Conservation (phyloP, 129 eudicot genomes). For the Lactuca saligna region DNA sequence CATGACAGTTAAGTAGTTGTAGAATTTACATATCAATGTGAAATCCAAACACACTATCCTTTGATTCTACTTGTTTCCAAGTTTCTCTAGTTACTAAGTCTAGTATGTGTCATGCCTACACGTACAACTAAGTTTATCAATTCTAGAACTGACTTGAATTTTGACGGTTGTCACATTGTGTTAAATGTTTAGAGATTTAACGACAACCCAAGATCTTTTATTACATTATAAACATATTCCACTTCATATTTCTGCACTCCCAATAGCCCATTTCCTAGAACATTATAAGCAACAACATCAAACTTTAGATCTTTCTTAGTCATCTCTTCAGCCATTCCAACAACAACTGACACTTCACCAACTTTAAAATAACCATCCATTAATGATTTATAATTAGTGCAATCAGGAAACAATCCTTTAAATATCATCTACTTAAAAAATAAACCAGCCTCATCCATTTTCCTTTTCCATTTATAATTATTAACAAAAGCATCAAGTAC, state of each 20-base stretch:
- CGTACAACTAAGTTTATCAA: too few species aligned
- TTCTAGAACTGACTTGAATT: too few species aligned
- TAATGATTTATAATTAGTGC: conserved; percentile 67
- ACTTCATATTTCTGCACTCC: conserved; percentile 65
- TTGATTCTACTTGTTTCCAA: too few species aligned
- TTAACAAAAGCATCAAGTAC: conserved; percentile 67
- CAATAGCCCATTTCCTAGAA: conserved; percentile 69
- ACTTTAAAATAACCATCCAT: conserved; percentile 89
- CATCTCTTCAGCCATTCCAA: conserved; percentile 67
- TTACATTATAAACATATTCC: conserved; percentile 62
- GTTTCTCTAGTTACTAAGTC: too few species aligned
- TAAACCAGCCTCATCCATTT: too few species aligned
- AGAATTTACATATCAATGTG: too few species aligned
- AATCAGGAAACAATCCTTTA: conserved; percentile 57
- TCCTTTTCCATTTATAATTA: conserved; percentile 56
- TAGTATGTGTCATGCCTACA: too few species aligned
- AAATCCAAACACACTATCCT: too few species aligned
- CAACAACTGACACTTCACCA: conserved; percentile 76
- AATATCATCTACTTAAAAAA: too few species aligned
- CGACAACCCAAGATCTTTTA: conserved; percentile 56
- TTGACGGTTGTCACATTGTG: too few species aligned
- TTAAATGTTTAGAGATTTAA: conserved; percentile 75
- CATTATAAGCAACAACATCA: conserved; percentile 77
- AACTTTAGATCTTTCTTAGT: conserved; percentile 51
- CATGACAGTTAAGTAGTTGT: too few species aligned